Conservation (phyloP, 208 protist species). For the Leishmania amazonensis region DNA sequence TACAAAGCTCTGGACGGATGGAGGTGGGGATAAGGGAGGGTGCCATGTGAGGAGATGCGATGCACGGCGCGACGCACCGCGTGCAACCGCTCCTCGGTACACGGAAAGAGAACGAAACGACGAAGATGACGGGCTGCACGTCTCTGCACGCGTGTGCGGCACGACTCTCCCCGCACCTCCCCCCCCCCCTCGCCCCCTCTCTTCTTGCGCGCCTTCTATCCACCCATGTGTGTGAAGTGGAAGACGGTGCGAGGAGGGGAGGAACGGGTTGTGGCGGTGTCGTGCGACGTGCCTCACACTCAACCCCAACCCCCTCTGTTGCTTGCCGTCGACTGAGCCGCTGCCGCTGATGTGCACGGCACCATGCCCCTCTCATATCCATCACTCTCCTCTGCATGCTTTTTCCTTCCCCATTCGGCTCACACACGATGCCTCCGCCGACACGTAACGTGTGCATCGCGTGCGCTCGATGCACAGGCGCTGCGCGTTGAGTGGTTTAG, state of each 20-base stretch:
- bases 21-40: neutral
- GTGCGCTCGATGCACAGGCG: neutral
- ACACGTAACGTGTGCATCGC: neutral
- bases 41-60: neutral
- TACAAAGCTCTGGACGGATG: neutral
- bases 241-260: neutral
- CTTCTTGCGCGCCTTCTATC: neutral
- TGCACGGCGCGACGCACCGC: neutral
- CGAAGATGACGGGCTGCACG: neutral
- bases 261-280: neutral
- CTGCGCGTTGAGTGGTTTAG: neutral
- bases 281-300: neutral
- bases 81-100: neutral
- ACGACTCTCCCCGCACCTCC: neutral
- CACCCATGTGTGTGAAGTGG: neutral
- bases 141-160: neutral
- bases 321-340: neutral
- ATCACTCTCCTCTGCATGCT: neutral
- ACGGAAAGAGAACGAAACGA: neutral
- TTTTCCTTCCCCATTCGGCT: neutral
- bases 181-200: neutral
- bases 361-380: neutral
- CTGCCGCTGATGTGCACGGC: neutral
- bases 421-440: neutral
- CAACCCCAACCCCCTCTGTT: neutral